Evolutionary conservation across 257 asterid species (phyloP), one percentile per base, ranked within the genome.

Genomic region (Nicotiana tomentosiformis): DNA sequence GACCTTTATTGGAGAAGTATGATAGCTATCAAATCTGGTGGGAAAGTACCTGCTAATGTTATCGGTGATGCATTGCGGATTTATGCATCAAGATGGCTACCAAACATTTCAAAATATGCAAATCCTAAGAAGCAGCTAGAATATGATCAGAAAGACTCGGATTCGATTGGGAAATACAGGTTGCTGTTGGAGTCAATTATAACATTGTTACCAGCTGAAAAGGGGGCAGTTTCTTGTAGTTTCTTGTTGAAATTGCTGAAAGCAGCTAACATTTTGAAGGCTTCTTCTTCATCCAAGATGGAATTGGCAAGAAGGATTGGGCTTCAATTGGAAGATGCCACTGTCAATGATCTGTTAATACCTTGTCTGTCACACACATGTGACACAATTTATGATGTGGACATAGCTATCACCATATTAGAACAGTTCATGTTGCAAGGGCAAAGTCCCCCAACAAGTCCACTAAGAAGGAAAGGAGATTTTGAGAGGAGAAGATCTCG

Each of bases 1-100:
- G 99, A 93, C 83, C 90, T 93, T 26, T 95, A 95, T n/a, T 95
- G 98, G 98, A 89, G 99, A 87, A 86, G 93, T 2, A 90, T 93
- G 97, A 89, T 95, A 20, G 95, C 93, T 26, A 82, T 95, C 17
- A 93, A 92, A 87, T 93, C 98, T 2, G 87, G 94, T 10, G 98
- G 94, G 49, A 95, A 83, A 70, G 92, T 93, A 0, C 90, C 95
- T 4, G 68, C 94, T 0, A 84, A 60, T 79, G 89, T 88, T n/a
- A 81, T 95, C 3, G 98, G 98, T 9, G 97, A 95, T 7, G 98
- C 98, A 0, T 86, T 95, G 84, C 68, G 94, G 58, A 81, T 93
- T 8, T 95, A 92, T 37, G 94, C 95, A 0, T 89, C 95, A 4
- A 90, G 91, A 65, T 96, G 98, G 98, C 88, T 96, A 29, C 95